phyloP scores from a whole-genome alignment of 139 green algal genomes.

The Coelastrella sp. region DNA sequence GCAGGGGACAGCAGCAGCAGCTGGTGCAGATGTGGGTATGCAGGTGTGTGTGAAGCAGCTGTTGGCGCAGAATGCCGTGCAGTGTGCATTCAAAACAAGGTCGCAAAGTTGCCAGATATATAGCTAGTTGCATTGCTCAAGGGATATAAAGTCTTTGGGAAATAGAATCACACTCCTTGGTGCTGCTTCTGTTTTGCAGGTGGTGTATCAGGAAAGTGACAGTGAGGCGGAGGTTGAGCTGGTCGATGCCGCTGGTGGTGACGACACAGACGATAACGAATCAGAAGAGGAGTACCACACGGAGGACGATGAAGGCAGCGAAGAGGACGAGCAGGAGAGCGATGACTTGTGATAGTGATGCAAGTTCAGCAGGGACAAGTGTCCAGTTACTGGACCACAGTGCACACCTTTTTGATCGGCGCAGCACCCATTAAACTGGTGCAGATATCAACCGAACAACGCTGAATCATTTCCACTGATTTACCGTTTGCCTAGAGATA shows the following conservation, averaged over 20 bases:
- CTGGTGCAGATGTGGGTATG: neutral
- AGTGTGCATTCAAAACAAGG: neutral
- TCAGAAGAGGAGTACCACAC: constrained; percentile 14
- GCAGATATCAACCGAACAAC: too few relatives aligned
- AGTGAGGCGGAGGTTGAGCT: constrained; percentile 52
- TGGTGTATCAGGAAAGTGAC: constrained; percentile 48
- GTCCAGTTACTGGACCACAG: too few relatives aligned
- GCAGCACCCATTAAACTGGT: too few relatives aligned
- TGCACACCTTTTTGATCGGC: too few relatives aligned
- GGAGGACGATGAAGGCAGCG: constrained; percentile 18
- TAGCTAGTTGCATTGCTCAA: neutral
- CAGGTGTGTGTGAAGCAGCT: constrained; percentile 23
- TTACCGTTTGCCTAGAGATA: neutral
- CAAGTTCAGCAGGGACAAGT: neutral
- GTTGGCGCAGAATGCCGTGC: neutral
- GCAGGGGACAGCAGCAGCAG: neutral
- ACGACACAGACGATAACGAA: constrained; percentile 33
- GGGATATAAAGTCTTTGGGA: neutral
- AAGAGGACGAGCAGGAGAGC: neutral
- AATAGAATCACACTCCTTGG: neutral
- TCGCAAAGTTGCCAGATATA: neutral
- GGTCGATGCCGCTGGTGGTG: constrained; percentile 44
- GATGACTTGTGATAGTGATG: neutral
- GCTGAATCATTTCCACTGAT: neutral
- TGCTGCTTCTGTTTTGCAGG: neutral